phyloP scores from a whole-genome alignment of 345 rosid genomes.

The Geranium brycei region DNA sequence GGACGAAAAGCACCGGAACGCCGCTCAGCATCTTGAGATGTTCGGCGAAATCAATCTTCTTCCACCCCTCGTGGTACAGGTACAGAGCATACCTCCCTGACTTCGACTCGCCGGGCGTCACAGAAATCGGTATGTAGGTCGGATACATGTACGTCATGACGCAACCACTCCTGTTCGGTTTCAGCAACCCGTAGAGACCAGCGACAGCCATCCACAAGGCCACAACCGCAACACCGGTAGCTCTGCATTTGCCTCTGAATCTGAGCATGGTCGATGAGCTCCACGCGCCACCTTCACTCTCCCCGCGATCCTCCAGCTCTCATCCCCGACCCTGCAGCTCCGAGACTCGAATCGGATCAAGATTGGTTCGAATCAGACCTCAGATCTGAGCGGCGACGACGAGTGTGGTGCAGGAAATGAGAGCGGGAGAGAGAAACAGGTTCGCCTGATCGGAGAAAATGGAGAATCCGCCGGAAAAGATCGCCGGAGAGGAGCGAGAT shows the following conservation, averaged over 20 bases:
- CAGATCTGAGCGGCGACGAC: neutral
- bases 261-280: conserved; percentile 25
- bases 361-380: neutral
- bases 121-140: conserved; percentile 69
- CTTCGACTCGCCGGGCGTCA: conserved; percentile 18
- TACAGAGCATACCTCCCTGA: conserved; percentile 59
- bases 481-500: neutral
- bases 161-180: conserved; percentile 81
- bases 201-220: conserved; percentile 41
- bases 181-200: conserved; percentile 47
- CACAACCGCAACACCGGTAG: conserved; percentile 28
- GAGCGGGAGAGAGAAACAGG: neutral
- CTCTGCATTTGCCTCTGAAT: conserved; percentile 35
- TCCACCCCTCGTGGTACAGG: conserved; percentile 97
- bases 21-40: conserved; percentile 77
- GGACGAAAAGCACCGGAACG: conserved; percentile 89
- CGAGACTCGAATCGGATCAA: neutral
- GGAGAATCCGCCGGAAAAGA: neutral
- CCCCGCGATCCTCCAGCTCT: neutral
- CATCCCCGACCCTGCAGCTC: neutral
- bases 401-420: neutral
- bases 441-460: neutral
- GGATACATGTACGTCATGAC: conserved; percentile 97
- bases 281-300: neutral
- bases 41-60: conserved; percentile 66